Base-by-base conservation (phyloP, 2,329 filamentous ascomycete species). In the Aspergillus carbonarius region DNA sequence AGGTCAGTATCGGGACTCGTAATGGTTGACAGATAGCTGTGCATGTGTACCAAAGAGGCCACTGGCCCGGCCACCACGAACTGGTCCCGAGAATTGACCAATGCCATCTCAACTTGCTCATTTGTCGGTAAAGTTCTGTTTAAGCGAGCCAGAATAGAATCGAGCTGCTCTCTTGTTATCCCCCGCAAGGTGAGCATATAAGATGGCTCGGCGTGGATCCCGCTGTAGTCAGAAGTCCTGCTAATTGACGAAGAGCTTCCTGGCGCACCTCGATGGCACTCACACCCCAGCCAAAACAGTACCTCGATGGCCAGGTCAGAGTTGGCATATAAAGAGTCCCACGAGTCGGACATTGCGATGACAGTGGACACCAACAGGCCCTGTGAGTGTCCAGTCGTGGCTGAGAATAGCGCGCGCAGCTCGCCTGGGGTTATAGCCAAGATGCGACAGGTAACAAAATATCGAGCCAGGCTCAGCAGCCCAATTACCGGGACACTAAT, bases 401-500 rank as follows among this genome's bases (percentile, higher is more conserved):
- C 71, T 52, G 44, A 61, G 46, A 66, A 65, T 27, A 49, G 55
- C 25, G 61, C 55, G 10, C 66, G 61, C 50, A 76, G 55, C 7
- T 72, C 68, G 3, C 72, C 73, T 0, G 74, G 74, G 20, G 63
- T 60, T 6, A 66, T 66, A 1, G 67, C 64, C 8, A 68, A 59
- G 12, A 69, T 56, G 12, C 66, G 69, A 59, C 72, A 74, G 9
- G 64, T 68, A 20, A 72, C 64, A 12, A 61, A 57, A 46, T 72
- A 73, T 57, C 69, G 65, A 18, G 71, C 62, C 20, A 78, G 67
- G 47, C 72, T 69, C 9, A 75, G 51, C 12, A 76, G 61, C 0
- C 74, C 75, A 18, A 77, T 76, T 6, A 78, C 49, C 1, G 76
- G 75, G 44, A 77, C 72, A 63, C 76, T 78, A 17, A 78, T 67